A percentile compares a stretch with the other conserved stretches of the same genome.
Evolutionary conservation across 768 basidiomycete species (phyloP).

Genomic region (Mycena belliarum): DNA sequence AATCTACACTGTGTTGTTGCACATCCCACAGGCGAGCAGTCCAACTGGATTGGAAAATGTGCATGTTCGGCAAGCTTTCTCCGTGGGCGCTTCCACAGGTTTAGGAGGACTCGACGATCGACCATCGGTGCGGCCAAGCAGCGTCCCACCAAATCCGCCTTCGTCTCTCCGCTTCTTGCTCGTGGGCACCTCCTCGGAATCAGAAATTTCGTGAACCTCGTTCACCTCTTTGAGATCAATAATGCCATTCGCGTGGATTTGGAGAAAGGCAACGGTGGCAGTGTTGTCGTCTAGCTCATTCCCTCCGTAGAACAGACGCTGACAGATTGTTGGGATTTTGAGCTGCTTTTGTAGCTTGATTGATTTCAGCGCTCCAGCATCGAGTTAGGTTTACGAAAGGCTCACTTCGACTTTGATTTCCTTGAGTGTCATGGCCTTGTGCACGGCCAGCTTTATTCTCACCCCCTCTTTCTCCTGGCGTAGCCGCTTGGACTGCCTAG

Average conservation of each 20-base stretch:
- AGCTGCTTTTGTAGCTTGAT: conserved; percentile 61
- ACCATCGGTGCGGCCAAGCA: conserved; percentile 44
- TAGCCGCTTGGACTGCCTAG: conserved; percentile 72
- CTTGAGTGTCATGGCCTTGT: conserved; percentile 70
- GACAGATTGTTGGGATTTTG: conserved; percentile 73
- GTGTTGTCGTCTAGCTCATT: conserved; percentile 66
- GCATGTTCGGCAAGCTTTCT: conserved; percentile 55
- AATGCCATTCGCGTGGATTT: conserved; percentile 55
- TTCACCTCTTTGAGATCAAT: conserved; percentile 66
- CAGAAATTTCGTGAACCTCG: conserved; percentile 60
- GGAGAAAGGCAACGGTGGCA: conserved; percentile 55
- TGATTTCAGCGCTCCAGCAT: conserved; percentile 1
- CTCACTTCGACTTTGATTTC: conserved; percentile 76
- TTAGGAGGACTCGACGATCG: conserved; percentile 15
- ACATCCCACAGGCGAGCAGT: conserved; percentile 46
- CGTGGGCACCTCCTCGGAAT: conserved; percentile 46
- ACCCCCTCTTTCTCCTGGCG: conserved; percentile 57
- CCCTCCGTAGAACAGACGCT: conserved; percentile 64
- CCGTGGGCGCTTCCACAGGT: conserved; percentile 19
- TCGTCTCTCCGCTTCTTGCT: conserved; percentile 54
- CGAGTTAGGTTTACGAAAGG: conserved; percentile 1
- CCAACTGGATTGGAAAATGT: conserved; percentile 57
- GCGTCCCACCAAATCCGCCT: conserved; percentile 72
- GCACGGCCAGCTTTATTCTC: conserved; percentile 53
- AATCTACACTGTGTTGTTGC: conserved; percentile 28